These are phyloP conservation scores for Discostella pseudostelligera DNA, from an alignment of 108 stramenopile species.

Conservation along the genomic window DNA sequence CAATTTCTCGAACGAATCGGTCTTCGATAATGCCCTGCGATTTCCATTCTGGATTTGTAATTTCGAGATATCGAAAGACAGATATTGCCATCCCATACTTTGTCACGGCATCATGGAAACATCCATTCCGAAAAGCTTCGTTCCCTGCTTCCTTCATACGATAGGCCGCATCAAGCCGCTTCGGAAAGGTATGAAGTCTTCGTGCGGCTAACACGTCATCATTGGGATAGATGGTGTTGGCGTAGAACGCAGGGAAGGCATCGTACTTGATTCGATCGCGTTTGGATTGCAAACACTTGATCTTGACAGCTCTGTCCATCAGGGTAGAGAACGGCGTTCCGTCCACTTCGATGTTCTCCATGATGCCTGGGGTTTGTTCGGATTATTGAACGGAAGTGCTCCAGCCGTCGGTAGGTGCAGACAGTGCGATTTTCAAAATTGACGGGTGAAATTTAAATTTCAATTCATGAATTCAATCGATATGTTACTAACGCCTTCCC, in stretches of 20 bases:
- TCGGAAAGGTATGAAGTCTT: constrained; percentile 8
- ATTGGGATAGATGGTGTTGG: constrained; percentile 38
- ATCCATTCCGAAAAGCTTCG: constrained; percentile 23
- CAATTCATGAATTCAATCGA: background rate
- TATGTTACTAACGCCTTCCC: no score
- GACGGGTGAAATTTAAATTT: background rate
- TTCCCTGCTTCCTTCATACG: constrained; percentile 44
- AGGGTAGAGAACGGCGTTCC: constrained; percentile 52
- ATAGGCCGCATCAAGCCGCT: constrained; percentile 31
- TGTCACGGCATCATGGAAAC: constrained; percentile 27
- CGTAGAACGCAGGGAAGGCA: constrained; percentile 37
- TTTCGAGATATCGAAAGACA: constrained; percentile 41
- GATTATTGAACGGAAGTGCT: background rate
- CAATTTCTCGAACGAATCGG: constrained; percentile 27
- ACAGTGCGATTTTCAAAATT: background rate
- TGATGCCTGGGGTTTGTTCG: background rate
- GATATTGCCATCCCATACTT: constrained; percentile 42
- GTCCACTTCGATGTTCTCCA: constrained; percentile 41
- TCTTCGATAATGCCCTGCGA: constrained; percentile 44
- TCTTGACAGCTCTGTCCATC: constrained; percentile 56
- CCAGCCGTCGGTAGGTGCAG: background rate
- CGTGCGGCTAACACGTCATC: constrained; percentile 37
- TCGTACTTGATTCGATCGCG: constrained; percentile 35
- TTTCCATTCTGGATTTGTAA: constrained; percentile 32
- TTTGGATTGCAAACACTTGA: constrained; percentile 29